Base-by-base conservation (phyloP, 805 yeast genomes). In the Hanseniaspora clermontiae region DNA sequence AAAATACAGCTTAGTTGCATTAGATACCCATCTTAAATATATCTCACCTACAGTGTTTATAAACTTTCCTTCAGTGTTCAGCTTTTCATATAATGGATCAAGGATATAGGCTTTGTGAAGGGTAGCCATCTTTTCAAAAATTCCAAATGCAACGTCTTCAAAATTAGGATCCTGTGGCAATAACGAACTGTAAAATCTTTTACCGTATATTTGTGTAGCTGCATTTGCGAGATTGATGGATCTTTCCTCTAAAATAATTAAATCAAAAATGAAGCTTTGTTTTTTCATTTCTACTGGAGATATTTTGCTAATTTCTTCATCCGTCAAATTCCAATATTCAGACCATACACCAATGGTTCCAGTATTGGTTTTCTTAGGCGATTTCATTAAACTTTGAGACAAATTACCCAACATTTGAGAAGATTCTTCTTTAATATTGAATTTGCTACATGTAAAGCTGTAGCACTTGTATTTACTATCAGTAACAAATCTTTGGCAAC, bases 201-300 rank as follows among this genome's bases (percentile, higher is more conserved):
- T 66, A 1, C 84, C 83, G 59, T 77, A 81, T 8, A 78, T 77
- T 38, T 77, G 78, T 3, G 84, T 72, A 54, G 86, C 83, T 3
- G 83, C 79, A 59, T 76, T 74, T 1, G 89, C 83, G 63, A 87
- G 76, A 50, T 78, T 80, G 27, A 86, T 76, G 53, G 83, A 84
- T 17, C 80, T 76, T 62, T 83, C 87, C 61, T 87, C 95, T 49
- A 81, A 77, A 57, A 80, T 74, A 32, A 87, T 78, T 49, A 87
- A 70, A 64, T 87, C 95, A 68, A 84, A 88, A 4, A 86, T 76
- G 57, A 82, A 80, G 57, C 87, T 82, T 65, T 87, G 95, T 39
- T 80, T 74, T 62, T 79, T 80, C n/a, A 81, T 72, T 55, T 80
- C 78, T 11, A 68, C 66, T 11, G 75, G 75, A 53, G 76, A 80